phyloP scores from a whole-genome alignment of 345 rosid species.

The Erucastrum elatum region DNA sequence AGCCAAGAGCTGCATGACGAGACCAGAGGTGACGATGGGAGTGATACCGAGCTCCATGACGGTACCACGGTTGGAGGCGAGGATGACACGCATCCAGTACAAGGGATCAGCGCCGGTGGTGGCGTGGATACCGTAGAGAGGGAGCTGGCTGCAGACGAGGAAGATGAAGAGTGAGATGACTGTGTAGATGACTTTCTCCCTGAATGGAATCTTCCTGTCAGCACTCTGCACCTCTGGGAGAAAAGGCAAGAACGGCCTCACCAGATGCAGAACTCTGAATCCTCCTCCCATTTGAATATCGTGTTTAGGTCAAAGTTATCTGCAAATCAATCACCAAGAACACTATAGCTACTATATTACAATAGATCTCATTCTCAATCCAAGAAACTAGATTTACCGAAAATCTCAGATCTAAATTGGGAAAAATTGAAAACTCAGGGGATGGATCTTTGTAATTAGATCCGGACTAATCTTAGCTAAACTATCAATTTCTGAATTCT shows the following conservation, averaged over 20 bases:
- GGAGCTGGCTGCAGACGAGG: slow-evolving; percentile 78
- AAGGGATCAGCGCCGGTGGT: slow-evolving; percentile 79
- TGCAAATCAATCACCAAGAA: not conserved
- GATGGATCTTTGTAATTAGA: not conserved
- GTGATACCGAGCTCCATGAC: slow-evolving; percentile 87
- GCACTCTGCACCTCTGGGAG: slow-evolving; percentile 77
- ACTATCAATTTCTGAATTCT: not conserved
- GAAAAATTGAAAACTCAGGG: not conserved
- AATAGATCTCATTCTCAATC: not conserved
- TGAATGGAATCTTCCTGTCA: slow-evolving; percentile 68
- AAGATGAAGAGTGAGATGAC: slow-evolving; percentile 75
- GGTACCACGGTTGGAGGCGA: slow-evolving; percentile 77
- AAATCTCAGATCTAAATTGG: slow-evolving; percentile 14
- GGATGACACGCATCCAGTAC: slow-evolving; percentile 83
- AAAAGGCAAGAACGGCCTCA: slow-evolving; percentile 69
- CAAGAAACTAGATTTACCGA: slow-evolving; percentile 4
- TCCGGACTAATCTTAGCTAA: slow-evolving; percentile 3
- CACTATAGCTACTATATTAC: not conserved
- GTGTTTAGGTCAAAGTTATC: not conserved
- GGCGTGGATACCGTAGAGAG: slow-evolving; percentile 69
- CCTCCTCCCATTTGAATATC: slow-evolving; percentile 61
- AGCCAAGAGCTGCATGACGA: slow-evolving; percentile 75
- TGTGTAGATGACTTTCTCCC: slow-evolving; percentile 78
- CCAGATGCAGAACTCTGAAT: slow-evolving; percentile 73
- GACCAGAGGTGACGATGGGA: slow-evolving; percentile 75